phyloP scores from a whole-genome alignment of 495 filamentous ascomycete species.

The Annulohypoxylon bovei region DNA sequence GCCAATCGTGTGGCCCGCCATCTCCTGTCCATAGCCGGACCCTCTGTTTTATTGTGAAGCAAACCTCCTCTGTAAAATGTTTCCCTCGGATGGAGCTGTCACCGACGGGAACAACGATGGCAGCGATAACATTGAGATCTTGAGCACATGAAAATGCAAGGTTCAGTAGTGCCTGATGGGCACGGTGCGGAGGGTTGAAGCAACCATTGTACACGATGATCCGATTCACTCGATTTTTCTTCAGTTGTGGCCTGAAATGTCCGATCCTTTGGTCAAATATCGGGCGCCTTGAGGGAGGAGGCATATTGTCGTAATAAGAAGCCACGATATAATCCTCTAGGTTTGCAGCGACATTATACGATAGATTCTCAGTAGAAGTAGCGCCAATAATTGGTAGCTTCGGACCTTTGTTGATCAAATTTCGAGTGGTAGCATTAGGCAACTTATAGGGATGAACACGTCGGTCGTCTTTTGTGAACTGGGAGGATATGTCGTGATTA shows the following conservation, averaged over 20 bases:
- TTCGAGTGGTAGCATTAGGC: neutral
- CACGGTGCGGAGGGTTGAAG: constrained; percentile 21
- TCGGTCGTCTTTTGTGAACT: too few species aligned
- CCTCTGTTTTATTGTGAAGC: neutral
- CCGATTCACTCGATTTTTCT: neutral
- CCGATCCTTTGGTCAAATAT: constrained; percentile 3
- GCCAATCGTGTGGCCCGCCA: constrained; percentile 11
- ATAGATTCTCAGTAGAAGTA: too few species aligned
- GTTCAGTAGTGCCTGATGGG: constrained; percentile 11
- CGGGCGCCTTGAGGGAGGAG: neutral
- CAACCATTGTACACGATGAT: constrained; percentile 20
- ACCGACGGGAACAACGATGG: neutral
- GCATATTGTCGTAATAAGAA: neutral
- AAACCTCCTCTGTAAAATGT: neutral
- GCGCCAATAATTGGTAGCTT: neutral
- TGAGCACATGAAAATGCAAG: constrained; percentile 4
- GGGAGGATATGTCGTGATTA: too few species aligned
- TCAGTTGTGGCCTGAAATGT: constrained; percentile 1
- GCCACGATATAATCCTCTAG: constrained; percentile 8
- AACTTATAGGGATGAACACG: too few species aligned
- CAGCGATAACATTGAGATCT: constrained; percentile 21
- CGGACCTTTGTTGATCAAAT: neutral
- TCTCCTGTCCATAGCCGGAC: constrained; percentile 12
- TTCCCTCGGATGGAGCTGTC: neutral
- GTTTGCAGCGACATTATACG: constrained; percentile 2